Base-by-base conservation (phyloP, 2,329 filamentous ascomycete species). In the Xylaria arbuscula region DNA sequence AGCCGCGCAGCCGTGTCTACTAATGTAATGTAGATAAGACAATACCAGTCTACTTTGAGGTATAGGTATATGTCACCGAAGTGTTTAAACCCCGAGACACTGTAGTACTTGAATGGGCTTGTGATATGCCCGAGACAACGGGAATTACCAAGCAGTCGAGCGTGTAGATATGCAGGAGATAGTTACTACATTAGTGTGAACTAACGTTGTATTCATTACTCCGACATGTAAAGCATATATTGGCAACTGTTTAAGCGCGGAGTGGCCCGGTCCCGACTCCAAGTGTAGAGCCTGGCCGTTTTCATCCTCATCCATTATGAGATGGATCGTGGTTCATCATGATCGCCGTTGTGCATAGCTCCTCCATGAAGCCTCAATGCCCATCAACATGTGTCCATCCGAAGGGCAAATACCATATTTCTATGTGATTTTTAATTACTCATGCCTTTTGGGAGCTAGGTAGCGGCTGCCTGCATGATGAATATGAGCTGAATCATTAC, bases 81-180 rank as follows among this genome's bases (percentile, higher is more conserved):
- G 32, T 36, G 17, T n/a, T 36, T 54, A 19, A 19, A 45, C n/a
- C 22, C 36, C 36, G 17, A 51, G 42, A 19, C 42, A 47, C 17
- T n/a, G 19, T 47, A 47, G 3, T 19, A 47, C 42, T 19, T 19
- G 13, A 38, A 38, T 45, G 13, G 24, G 22, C 6, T 32, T 54
- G 22, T 47, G 3, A 62, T 4, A 15, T 45, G 38, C 38, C 59
- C 59, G 59, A 62, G 59, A 55, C 50, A 55, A 32, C 24, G 50
- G 24, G 15, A 48, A 38, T 8, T n/a, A 24, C n/a, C 32, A 8
- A 10, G 28, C 6, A 13, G 11, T 22, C n/a, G 45, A 48, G 45
- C 2, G 10, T 22, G 45, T 47, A 22, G 13, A n/a, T 15, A 47
- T 45, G 17, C 42, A n/a, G 42, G 42, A n/a, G 42, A n/a, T n/a